Evolutionary conservation across 257 asterid species (phyloP).

Genomic region (Catharanthus roseus): DNA sequence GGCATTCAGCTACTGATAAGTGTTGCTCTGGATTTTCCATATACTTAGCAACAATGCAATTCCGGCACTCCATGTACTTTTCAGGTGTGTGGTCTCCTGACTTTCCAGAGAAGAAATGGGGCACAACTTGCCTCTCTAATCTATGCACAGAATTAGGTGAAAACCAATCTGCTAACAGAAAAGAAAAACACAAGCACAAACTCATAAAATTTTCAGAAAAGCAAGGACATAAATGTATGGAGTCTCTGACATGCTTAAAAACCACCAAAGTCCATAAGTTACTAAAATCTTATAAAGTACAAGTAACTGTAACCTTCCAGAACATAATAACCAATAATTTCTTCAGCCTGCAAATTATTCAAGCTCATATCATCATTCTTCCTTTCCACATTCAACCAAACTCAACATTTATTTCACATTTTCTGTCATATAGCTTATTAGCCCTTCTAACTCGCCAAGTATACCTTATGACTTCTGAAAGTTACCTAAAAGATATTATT

Average conservation of each 20-base stretch:
- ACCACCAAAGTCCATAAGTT: background rate
- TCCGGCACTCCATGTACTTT: conserved; percentile 86
- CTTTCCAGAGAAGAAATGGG: conserved; percentile 94
- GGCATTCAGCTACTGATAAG: conserved; percentile 62
- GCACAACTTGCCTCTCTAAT: conserved; percentile 99
- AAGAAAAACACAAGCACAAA: too few relatives aligned
- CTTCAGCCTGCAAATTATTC: background rate
- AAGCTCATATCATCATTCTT: background rate
- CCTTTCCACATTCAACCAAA: background rate
- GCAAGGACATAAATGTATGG: background rate
- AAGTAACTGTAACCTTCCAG: background rate
- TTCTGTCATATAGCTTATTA: background rate
- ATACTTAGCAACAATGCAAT: conserved; percentile 77
- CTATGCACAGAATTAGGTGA: conserved; percentile 91
- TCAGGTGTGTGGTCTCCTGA: conserved; percentile 86
- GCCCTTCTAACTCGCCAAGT: background rate
- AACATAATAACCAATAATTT: background rate
- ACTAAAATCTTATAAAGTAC: background rate
- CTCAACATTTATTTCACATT: background rate
- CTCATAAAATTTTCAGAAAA: background rate
- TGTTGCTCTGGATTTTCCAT: conserved; percentile 85
- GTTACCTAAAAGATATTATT: background rate
- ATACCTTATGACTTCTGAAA: background rate
- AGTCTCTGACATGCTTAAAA: background rate
- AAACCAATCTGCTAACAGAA: conserved; percentile 79